phyloP scores from a whole-genome alignment of 164 flowering plant species.

The Echeveria elegans region DNA sequence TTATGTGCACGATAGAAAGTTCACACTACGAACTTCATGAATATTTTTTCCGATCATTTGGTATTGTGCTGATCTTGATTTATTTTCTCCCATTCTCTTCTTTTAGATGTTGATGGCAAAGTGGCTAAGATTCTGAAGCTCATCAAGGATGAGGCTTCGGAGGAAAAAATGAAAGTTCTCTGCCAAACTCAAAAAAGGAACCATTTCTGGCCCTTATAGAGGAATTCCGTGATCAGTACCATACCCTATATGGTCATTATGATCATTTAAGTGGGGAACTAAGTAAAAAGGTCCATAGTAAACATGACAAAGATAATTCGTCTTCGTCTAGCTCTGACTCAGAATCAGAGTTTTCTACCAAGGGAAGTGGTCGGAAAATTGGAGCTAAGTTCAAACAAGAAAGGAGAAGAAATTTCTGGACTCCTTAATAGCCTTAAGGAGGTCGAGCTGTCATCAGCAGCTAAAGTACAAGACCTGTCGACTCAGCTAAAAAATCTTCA shows the following conservation, averaged over 20 bases:
- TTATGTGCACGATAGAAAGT: too few species aligned
- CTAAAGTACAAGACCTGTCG: conserved; percentile 23
- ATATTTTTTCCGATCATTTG: background rate
- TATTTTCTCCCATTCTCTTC: background rate
- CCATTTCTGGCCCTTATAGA: conserved; percentile 33
- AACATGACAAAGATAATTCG: conserved; percentile 18
- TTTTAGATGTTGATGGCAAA: conserved; percentile 43
- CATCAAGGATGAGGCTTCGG: conserved; percentile 24
- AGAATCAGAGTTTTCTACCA: conserved; percentile 32
- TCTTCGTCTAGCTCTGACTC: conserved; percentile 37
- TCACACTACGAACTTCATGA: too few species aligned
- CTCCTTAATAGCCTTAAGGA: conserved; percentile 26
- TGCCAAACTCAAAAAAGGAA: conserved; percentile 20
- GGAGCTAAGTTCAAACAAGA: conserved; percentile 23
- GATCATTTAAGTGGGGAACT: conserved; percentile 39
- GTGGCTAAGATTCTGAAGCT: conserved; percentile 38
- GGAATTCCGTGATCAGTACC: conserved; percentile 43
- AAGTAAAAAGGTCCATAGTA: conserved; percentile 28
- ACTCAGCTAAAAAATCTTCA: conserved; percentile 18
- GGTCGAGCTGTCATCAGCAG: conserved; percentile 23
- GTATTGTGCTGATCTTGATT: background rate
- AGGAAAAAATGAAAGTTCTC: conserved; percentile 18
- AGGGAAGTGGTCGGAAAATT: conserved; percentile 22
- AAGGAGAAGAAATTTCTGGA: conserved; percentile 21
- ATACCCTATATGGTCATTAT: conserved; percentile 31